phyloP scores from a whole-genome alignment of 768 basidiomycete genomes.

The Favolaschia claudopus region DNA sequence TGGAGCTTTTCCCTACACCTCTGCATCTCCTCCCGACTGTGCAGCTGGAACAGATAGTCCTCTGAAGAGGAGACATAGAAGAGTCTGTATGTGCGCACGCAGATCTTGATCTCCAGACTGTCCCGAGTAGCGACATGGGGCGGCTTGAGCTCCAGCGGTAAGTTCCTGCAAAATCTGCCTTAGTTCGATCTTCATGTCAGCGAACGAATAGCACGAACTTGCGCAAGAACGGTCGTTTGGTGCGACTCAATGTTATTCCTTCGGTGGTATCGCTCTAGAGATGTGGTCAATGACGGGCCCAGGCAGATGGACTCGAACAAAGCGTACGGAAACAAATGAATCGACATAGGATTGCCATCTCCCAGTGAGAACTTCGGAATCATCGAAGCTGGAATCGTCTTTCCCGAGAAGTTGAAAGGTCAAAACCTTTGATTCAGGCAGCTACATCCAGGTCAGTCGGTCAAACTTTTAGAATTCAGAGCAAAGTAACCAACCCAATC shows the following conservation, averaged over 20 bases:
- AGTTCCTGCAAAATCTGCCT: conserved; percentile 52
- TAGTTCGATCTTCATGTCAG: too few species aligned
- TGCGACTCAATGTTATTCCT: conserved; percentile 54
- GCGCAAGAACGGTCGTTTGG: conserved; percentile 69
- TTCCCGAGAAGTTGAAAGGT: conserved; percentile 82
- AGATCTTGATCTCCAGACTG: conserved; percentile 83
- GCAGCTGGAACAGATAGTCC: conserved; percentile 63
- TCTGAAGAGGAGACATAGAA: conserved; percentile 81
- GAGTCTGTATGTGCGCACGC: conserved; percentile 80
- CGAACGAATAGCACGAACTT: conserved; percentile 50
- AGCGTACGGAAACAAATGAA: conserved; percentile 70
- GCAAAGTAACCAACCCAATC: conserved; percentile 68
- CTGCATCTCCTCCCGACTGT: conserved; percentile 49
- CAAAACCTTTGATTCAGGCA: conserved; percentile 69
- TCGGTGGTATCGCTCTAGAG: conserved; percentile 65
- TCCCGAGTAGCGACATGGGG: conserved; percentile 61
- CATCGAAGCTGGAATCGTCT: conserved; percentile 77
- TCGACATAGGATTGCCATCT: conserved; percentile 86
- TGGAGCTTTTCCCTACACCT: conserved; percentile 38
- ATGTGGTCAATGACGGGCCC: background rate
- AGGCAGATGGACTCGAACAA: background rate
- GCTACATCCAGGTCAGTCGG: conserved; percentile 43
- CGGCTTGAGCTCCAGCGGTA: conserved; percentile 39
- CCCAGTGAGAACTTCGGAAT: conserved; percentile 77
- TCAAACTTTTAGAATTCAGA: background rate